phyloP scores from a whole-genome alignment of 441 rosid species.

The Geranium incanum region DNA sequence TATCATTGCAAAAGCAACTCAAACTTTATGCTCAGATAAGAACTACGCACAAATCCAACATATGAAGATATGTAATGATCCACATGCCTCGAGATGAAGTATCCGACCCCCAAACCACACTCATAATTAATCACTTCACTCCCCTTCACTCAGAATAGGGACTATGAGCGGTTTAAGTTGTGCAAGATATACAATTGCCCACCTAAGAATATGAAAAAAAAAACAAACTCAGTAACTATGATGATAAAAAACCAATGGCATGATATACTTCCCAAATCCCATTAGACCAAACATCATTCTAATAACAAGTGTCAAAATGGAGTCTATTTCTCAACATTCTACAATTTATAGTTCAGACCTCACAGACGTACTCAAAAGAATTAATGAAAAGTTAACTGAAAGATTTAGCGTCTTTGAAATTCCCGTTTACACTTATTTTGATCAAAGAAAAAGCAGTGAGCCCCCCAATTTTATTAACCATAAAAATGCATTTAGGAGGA shows the following conservation, averaged over 20 bases:
- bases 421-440: too few species aligned
- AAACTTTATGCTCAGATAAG: not conserved
- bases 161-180: slow-evolving; percentile 94
- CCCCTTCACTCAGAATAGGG: slow-evolving; percentile 68
- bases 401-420: too few species aligned
- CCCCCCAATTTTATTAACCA: too few species aligned
- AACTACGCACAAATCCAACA: not conserved
- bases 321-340: too few species aligned
- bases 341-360: too few species aligned
- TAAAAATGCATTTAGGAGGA: not conserved
- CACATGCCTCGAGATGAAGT: not conserved
- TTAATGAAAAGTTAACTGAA: too few species aligned
- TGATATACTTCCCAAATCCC: too few species aligned
- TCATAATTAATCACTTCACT: slow-evolving; percentile 29
- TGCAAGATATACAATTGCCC: slow-evolving; percentile 92
- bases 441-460: not conserved
- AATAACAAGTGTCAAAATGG: not conserved
- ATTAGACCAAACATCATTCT: not conserved
- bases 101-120: not conserved
- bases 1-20: not conserved
- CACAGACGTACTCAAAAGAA: too few species aligned
- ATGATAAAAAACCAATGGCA: not conserved
- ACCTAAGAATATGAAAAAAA: slow-evolving; percentile 37
- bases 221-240: slow-evolving; percentile 4
- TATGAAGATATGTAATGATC: not conserved